A percentile compares a stretch with the other conserved stretches of the same genome.
phyloP scores from a whole-genome alignment of 768 basidiomycete species.

The Leccinum arenicola region DNA sequence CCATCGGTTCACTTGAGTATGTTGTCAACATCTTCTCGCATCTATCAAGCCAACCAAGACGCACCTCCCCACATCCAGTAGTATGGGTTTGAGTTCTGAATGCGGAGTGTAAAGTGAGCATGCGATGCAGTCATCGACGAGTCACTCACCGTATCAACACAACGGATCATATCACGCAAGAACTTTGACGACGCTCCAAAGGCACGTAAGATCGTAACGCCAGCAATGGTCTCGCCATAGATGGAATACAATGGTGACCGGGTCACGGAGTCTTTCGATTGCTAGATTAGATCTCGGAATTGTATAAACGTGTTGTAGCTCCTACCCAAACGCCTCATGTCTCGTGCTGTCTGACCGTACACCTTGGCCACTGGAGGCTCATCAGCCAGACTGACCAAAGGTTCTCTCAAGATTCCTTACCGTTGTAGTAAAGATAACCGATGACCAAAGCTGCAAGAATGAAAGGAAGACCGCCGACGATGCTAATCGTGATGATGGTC shows the following conservation, averaged over 20 bases:
- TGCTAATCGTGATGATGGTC: constrained; percentile 70
- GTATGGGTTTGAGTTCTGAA: constrained; percentile 63
- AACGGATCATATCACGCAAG: constrained; percentile 78
- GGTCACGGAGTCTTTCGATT: constrained; percentile 42
- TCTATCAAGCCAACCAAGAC: constrained; percentile 8
- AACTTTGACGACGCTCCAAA: constrained; percentile 90
- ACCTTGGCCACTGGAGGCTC: constrained; percentile 37
- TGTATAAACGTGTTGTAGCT: neutral
- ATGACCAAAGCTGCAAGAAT: constrained; percentile 55
- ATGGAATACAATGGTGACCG: constrained; percentile 48
- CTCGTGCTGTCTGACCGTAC: constrained; percentile 84
- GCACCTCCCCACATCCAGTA: constrained; percentile 92
- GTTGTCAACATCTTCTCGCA: constrained; percentile 5
- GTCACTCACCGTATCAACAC: constrained; percentile 69
- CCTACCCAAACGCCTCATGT: constrained; percentile 76
- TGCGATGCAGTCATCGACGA: neutral
- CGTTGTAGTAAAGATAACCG: constrained; percentile 66
- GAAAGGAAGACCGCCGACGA: constrained; percentile 79
- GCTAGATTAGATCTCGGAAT: neutral
- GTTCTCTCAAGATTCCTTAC: constrained; percentile 35
- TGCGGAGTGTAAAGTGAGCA: neutral
- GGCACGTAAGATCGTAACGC: constrained; percentile 61
- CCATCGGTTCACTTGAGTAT: constrained; percentile 78
- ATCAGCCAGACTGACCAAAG: constrained; percentile 7
- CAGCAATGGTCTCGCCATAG: constrained; percentile 49